Base-by-base conservation (phyloP, 208 protist species). In the Trypanosoma brucei region DNA sequence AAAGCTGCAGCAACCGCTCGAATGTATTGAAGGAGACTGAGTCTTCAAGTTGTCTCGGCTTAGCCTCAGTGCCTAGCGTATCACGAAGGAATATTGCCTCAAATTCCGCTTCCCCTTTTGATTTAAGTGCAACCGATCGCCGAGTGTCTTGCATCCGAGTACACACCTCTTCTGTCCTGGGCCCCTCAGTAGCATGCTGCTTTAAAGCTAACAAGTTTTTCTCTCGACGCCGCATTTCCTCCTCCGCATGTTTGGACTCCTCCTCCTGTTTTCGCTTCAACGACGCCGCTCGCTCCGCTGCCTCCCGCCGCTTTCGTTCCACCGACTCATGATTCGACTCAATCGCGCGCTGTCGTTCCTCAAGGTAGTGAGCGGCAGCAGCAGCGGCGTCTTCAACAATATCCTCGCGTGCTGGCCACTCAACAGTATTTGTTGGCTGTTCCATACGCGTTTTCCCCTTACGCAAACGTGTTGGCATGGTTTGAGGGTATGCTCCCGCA, bases 201-300 rank as follows among this genome's bases (percentile, higher is more conserved):
- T 55, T n/a, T 22, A 69, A n/a, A 8, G 63, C 63, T 45, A 34
- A 54, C 36, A 55, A 44, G 51, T 66, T 63, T 33, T 13, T 58
- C 53, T 38, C 35, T 34, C 68, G 52, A 3, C 58, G 56, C 62
- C 40, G 14, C 46, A 22, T 39, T n/a, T 37, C 64, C 36, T 69
- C 74, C 2, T 59, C 59, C 45, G 57, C 68, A 33, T 61, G 44
- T 35, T 40, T 36, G 35, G 33, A 49, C 31, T 37, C 58, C 38
- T 75, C 48, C 9, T 70, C 61, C 22, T 58, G 76, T 39, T 77
- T 55, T 8, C 13, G 38, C 39, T 66, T 49, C 1, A 52, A 53
- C 8, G 63, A 42, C 2, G 76, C 67, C 14, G 76, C 79, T 33
- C 79, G 70, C 55, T 56, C 65, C 30, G 62, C 62, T 33, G 79